Conservation (phyloP, 352 stramenopile species). For the Pythium graminicola region DNA sequence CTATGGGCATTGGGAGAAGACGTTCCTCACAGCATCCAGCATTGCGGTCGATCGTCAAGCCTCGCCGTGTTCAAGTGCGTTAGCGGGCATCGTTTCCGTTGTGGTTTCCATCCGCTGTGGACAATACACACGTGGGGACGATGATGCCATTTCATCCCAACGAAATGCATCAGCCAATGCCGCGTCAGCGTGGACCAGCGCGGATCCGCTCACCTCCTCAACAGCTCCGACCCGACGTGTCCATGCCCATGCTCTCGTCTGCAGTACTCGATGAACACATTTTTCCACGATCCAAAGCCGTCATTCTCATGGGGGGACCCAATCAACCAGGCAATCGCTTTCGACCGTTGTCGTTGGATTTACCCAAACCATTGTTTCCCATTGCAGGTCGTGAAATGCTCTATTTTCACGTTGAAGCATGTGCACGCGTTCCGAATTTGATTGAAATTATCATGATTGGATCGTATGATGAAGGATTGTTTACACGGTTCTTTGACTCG, state of each 20-base stretch:
- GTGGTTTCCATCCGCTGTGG: background rate
- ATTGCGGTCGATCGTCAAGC: background rate
- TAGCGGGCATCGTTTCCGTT: too few species aligned
- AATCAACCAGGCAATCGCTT: constrained; percentile 87
- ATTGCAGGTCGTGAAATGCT: constrained; percentile 83
- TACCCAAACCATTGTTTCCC: constrained; percentile 84
- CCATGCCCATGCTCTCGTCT: constrained; percentile 10
- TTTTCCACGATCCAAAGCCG: constrained; percentile 77
- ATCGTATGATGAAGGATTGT: constrained; percentile 84
- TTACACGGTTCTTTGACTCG: constrained; percentile 84
- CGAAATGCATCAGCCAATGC: constrained; percentile 19
- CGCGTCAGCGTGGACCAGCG: constrained; percentile 4
- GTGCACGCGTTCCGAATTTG: constrained; percentile 70
- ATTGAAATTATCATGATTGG: constrained; percentile 87
- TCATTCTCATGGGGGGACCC: constrained; percentile 82
- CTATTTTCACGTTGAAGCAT: constrained; percentile 86
- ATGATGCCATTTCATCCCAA: constrained; percentile 24
- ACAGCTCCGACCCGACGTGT: constrained; percentile 10
- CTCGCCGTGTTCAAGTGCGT: background rate
- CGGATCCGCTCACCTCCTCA: constrained; percentile 12
- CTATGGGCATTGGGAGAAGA: constrained; percentile 20
- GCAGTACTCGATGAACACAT: constrained; percentile 29
- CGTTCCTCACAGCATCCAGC: background rate
- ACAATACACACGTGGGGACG: background rate
- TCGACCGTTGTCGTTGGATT: constrained; percentile 76